These are phyloP conservation scores for Annulohypoxylon stygium DNA, from an alignment of 495 filamentous ascomycete genomes.

Conservation along the genomic window DNA sequence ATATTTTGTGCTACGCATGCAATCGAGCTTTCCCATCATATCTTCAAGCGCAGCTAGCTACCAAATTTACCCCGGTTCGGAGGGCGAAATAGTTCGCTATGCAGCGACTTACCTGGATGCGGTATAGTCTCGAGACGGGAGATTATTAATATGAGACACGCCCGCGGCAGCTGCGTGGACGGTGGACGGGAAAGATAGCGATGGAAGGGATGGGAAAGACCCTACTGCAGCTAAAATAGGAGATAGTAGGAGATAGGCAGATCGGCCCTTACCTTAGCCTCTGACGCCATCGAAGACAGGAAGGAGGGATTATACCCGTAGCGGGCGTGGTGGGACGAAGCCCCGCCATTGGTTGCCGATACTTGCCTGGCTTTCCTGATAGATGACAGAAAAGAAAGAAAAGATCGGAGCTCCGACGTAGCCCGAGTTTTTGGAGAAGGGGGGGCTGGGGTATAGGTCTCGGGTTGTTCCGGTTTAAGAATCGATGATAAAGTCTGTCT, in stretches of 20 bases:
- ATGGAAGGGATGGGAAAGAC: neutral
- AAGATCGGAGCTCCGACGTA: conserved; percentile 36
- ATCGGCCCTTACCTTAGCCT: conserved; percentile 39
- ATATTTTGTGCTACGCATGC: conserved; percentile 15
- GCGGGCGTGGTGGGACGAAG: conserved; percentile 35
- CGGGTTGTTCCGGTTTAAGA: conserved; percentile 43
- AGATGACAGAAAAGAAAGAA: neutral
- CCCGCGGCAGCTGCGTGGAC: neutral
- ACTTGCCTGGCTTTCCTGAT: neutral
- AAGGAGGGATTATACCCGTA: conserved; percentile 6
- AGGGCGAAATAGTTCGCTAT: conserved; percentile 8
- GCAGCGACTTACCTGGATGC: conserved; percentile 26
- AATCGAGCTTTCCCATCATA: conserved; percentile 9
- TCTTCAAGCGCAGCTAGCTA: neutral
- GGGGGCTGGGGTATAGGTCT: conserved; percentile 1
- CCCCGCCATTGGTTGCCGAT: conserved; percentile 38
- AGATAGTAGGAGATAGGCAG: conserved; percentile 17
- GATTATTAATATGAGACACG: conserved; percentile 35
- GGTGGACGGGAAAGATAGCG: conserved; percentile 5
- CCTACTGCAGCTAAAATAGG: conserved; percentile 3
- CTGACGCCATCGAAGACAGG: conserved; percentile 42
- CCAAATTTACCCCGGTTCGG: conserved; percentile 36
- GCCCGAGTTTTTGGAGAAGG: conserved; percentile 18
- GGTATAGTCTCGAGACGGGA: conserved; percentile 17
- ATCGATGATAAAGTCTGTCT: conserved; percentile 6